phyloP scores from a whole-genome alignment of 2,329 filamentous ascomycete genomes.

The Microdochium trichocladiopsis region DNA sequence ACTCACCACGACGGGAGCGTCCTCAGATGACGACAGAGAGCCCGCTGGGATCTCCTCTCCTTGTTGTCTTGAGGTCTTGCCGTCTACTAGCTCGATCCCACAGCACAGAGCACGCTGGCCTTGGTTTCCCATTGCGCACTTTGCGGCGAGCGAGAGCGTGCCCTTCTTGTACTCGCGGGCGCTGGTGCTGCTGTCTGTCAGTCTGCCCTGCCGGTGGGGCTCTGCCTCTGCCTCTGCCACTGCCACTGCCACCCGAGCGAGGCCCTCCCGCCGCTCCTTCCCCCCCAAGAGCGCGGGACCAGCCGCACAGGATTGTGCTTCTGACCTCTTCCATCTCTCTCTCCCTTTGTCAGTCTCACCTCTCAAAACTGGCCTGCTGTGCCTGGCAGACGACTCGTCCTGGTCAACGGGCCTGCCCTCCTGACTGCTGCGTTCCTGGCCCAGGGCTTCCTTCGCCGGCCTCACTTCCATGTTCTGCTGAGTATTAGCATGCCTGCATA shows the following conservation, averaged over 20 bases:
- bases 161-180: too few species aligned
- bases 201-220: neutral
- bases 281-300: conserved; percentile 16
- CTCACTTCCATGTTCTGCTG: conserved; percentile 8
- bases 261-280: neutral
- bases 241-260: too few species aligned
- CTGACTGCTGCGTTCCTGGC: too few species aligned
- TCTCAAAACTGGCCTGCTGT: conserved; percentile 5
- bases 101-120: too few species aligned
- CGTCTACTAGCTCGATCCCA: too few species aligned
- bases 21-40: neutral
- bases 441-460: conserved; percentile 15
- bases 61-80: too few species aligned
- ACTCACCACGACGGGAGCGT: neutral
- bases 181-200: too few species aligned
- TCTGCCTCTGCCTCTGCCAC: too few species aligned
- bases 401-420: too few species aligned
- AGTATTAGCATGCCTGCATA: neutral
- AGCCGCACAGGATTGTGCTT: conserved; percentile 21
- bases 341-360: conserved; percentile 8
- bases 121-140: too few species aligned
- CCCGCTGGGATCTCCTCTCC: too few species aligned
- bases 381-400: conserved; percentile 3
- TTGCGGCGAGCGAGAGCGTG: too few species aligned
- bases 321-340: conserved; percentile 22